These are phyloP conservation scores for Aureobasidium sp. DNA, from an alignment of 2,329 filamentous ascomycete genomes.

Conservation along the genomic window DNA sequence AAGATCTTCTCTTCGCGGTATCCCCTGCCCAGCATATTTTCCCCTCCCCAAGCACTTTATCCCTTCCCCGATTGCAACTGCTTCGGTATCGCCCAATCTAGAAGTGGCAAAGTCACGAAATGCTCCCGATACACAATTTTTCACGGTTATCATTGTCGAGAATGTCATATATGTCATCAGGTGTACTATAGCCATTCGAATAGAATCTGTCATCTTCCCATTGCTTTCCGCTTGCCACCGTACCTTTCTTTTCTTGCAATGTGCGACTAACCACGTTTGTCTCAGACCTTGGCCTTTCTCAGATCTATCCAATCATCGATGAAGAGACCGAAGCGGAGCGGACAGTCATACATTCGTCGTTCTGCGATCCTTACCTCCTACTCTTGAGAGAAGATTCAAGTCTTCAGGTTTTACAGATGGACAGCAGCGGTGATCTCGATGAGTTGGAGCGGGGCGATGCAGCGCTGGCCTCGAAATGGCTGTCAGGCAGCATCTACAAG, in stretches of 20 bases:
- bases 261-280: conserved; percentile 2
- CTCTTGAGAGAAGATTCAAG: conserved; percentile 79
- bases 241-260: background rate
- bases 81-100: background rate
- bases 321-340: conserved; percentile 80
- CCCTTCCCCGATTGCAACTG: background rate
- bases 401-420: conserved; percentile 70
- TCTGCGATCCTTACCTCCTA: conserved; percentile 78
- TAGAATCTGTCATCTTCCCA: conserved; percentile 15
- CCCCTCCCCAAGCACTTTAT: background rate
- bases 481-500: conserved; percentile 76
- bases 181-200: conserved; percentile 15
- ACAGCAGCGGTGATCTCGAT: conserved; percentile 76
- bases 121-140: background rate
- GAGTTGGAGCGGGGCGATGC: conserved; percentile 62
- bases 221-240: background rate
- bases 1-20: background rate
- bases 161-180: conserved; percentile 1
- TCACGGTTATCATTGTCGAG: background rate
- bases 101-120: background rate
- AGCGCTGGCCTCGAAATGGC: conserved; percentile 62
- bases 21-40: conserved; percentile 7
- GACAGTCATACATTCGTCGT: conserved; percentile 70
- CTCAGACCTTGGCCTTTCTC: conserved; percentile 73
- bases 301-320: conserved; percentile 89